These are phyloP conservation scores for Claviceps lovelessii DNA, from an alignment of 2,329 filamentous ascomycete genomes.

Conservation along the genomic window DNA sequence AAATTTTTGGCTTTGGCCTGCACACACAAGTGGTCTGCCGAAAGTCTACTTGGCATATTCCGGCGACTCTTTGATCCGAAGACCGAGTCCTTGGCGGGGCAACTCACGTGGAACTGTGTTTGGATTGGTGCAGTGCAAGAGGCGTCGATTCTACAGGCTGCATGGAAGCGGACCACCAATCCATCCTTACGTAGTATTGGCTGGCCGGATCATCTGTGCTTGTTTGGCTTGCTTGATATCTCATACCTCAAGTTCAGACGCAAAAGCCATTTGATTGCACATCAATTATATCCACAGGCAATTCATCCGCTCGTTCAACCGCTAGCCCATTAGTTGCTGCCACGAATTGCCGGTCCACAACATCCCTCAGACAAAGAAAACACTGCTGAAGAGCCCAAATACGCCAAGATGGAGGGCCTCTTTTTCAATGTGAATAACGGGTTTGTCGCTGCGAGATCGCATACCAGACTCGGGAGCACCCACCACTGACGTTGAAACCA, in stretches of 20 bases:
- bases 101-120: conserved; percentile 10
- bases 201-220: not conserved
- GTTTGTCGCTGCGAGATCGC: conserved; percentile 31
- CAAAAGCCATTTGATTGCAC: not conserved
- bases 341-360: not conserved
- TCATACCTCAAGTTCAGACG: not conserved
- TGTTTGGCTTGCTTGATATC: not conserved
- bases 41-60: conserved; percentile 4
- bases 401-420: conserved; percentile 63
- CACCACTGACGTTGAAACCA: conserved; percentile 27
- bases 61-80: conserved; percentile 16
- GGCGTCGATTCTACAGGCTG: not conserved
- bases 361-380: not conserved
- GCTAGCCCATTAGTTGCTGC: not conserved
- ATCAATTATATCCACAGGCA: not conserved
- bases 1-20: conserved; percentile 23
- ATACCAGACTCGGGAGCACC: conserved; percentile 3
- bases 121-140: not conserved
- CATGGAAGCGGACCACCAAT: not conserved
- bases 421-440: conserved; percentile 92
- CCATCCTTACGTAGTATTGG: not conserved
- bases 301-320: not conserved
- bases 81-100: not conserved
- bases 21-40: conserved; percentile 14
- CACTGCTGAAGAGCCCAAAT: not conserved